phyloP scores from a whole-genome alignment of 2,329 filamentous ascomycete species.

The Sclerotinia minor region DNA sequence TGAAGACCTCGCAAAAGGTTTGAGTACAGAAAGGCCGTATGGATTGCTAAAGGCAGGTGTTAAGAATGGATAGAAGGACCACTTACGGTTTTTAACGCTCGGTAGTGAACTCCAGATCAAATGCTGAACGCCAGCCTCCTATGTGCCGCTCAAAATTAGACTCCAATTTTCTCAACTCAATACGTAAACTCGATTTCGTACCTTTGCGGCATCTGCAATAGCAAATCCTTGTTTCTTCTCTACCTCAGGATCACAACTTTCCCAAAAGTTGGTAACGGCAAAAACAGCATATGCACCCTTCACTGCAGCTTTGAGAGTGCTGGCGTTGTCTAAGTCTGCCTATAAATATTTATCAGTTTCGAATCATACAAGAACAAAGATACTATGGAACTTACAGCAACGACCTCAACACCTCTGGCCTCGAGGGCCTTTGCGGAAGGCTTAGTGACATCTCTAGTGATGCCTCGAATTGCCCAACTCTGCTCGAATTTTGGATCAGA shows the following conservation, averaged over 20 bases:
- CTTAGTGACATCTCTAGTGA: conserved; percentile 50
- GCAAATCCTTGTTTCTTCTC: conserved; percentile 51
- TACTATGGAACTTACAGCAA: conserved; percentile 40
- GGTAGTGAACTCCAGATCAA: conserved; percentile 50
- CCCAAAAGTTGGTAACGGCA: conserved; percentile 41
- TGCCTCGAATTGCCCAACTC: conserved; percentile 48
- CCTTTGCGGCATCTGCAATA: conserved; percentile 50
- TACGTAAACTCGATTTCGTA: conserved; percentile 25
- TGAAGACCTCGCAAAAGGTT: background rate
- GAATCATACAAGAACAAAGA: background rate
- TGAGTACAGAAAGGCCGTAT: background rate
- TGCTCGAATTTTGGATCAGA: conserved; percentile 47
- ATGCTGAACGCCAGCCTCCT: conserved; percentile 48
- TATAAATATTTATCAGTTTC: conserved; percentile 19
- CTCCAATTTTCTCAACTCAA: background rate
- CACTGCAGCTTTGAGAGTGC: conserved; percentile 42
- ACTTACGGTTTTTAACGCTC: conserved; percentile 46
- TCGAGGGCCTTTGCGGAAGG: conserved; percentile 46
- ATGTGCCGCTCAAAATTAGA: conserved; percentile 19
- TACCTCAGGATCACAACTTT: conserved; percentile 44
- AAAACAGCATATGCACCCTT: conserved; percentile 41
- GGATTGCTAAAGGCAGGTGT: background rate
- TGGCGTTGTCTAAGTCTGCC: conserved; percentile 47
- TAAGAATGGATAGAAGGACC: conserved; percentile 28
- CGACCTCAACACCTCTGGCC: conserved; percentile 47